Conservation (phyloP, 73 alveolate genomes). For the Uronychia binucleata region DNA sequence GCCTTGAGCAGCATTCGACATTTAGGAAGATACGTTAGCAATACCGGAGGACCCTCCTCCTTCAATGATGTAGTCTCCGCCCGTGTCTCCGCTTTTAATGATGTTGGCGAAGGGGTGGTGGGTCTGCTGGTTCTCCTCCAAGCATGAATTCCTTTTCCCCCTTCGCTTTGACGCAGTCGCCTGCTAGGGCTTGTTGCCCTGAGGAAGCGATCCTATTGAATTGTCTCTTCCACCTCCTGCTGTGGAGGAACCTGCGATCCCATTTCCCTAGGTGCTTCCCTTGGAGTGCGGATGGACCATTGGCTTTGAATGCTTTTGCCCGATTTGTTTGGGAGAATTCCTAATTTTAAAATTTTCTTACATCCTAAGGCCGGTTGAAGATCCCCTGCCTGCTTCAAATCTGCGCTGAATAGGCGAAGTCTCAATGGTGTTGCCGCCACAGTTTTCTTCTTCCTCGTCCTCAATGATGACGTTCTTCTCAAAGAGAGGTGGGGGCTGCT, state of each 20-base stretch:
- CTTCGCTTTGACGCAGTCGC: neutral
- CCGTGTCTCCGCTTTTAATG: neutral
- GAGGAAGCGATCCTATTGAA: neutral
- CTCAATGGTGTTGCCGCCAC: neutral
- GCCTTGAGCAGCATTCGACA: no score
- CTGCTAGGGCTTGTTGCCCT: neutral
- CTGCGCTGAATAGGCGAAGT: neutral
- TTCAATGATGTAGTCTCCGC: neutral
- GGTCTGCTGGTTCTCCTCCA: neutral
- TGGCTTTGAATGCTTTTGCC: no score
- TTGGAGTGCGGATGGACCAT: no score
- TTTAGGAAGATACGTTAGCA: neutral
- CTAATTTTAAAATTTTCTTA: neutral
- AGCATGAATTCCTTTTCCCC: neutral
- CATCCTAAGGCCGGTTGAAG: neutral
- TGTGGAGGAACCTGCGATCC: no score
- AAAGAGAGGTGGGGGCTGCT: neutral
- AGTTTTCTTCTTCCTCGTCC: neutral
- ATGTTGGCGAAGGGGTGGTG: neutral
- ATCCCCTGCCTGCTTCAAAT: neutral
- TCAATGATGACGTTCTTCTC: neutral
- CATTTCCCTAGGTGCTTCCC: no score
- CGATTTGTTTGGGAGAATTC: neutral
- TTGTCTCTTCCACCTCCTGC: neutral
- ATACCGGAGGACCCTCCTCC: neutral